Conservation (phyloP, 208 protist species). For the Histomonas meleagridis region DNA sequence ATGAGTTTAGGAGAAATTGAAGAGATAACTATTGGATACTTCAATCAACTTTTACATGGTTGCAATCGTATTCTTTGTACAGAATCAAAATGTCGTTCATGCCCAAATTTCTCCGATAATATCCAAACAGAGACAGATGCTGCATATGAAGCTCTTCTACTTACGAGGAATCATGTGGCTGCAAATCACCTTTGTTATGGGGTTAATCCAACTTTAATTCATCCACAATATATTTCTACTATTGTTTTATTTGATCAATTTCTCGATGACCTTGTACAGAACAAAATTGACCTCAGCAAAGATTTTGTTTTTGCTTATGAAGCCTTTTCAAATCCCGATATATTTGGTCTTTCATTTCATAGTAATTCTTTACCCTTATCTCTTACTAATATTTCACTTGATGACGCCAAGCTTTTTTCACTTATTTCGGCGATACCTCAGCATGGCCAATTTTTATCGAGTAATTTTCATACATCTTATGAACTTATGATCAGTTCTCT, state of each 20-base stretch:
- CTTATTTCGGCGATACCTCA: not conserved
- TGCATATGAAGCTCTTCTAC: not conserved
- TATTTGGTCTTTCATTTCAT: not conserved
- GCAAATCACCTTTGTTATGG: not conserved
- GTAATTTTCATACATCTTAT: not conserved
- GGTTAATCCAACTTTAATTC: not conserved
- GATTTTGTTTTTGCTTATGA: not conserved
- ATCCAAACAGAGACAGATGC: no score
- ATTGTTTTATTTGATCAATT: not conserved
- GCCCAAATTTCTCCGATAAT: no score
- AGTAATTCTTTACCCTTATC: not conserved
- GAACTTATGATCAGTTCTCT: not conserved
- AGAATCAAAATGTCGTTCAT: no score
- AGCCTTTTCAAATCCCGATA: not conserved
- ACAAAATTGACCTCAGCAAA: not conserved
- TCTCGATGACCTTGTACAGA: not conserved
- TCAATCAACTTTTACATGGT: no score
- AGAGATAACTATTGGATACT: no score
- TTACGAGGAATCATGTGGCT: not conserved
- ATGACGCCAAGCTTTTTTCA: not conserved
- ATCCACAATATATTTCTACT: not conserved
- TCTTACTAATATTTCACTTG: not conserved
- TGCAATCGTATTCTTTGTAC: no score
- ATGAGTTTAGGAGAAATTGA: no score
- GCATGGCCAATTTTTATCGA: not conserved